phyloP scores from a whole-genome alignment of 371 early-diverging fungal species.

The Mortierella sp. region DNA sequence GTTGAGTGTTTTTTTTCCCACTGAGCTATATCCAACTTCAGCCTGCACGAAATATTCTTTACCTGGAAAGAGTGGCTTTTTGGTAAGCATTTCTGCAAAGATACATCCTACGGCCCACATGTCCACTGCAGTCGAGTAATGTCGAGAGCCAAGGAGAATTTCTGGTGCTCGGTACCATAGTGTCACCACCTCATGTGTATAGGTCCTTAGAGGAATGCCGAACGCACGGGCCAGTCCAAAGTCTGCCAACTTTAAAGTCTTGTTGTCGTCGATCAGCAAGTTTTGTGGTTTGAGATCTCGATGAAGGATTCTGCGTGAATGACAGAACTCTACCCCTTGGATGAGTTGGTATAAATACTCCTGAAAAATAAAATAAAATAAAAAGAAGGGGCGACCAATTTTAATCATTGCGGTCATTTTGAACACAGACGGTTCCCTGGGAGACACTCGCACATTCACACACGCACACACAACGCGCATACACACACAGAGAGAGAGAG shows the following conservation, averaged over 20 bases:
- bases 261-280: slow-evolving; percentile 88
- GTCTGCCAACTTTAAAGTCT: slow-evolving; percentile 91
- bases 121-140: slow-evolving; percentile 94
- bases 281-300: slow-evolving; percentile 94
- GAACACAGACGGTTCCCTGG: too few relatives aligned
- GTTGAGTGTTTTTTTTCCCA: too few relatives aligned
- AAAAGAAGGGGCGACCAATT: background rate
- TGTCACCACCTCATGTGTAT: slow-evolving; percentile 98
- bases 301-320: slow-evolving; percentile 88
- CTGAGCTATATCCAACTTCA: too few relatives aligned
- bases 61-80: slow-evolving; percentile 91
- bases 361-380: slow-evolving; percentile 54
- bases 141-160: slow-evolving; percentile 88
- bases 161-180: slow-evolving; percentile 99
- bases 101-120: slow-evolving; percentile 99
- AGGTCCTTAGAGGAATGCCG: slow-evolving; percentile 85
- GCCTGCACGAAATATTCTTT: too few relatives aligned
- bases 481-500: too few relatives aligned
- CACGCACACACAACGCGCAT: too few relatives aligned
- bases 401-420: background rate
- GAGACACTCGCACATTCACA: too few relatives aligned
- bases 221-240: slow-evolving; percentile 92
- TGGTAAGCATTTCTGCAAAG: slow-evolving; percentile 93
- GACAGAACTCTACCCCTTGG: slow-evolving; percentile 84
- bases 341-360: slow-evolving; percentile 89